A percentile compares a stretch with the other conserved stretches of the same genome.
Evolutionary conservation across 257 asterid genomes (phyloP).

Genomic region (Solanum chiquidenum): DNA sequence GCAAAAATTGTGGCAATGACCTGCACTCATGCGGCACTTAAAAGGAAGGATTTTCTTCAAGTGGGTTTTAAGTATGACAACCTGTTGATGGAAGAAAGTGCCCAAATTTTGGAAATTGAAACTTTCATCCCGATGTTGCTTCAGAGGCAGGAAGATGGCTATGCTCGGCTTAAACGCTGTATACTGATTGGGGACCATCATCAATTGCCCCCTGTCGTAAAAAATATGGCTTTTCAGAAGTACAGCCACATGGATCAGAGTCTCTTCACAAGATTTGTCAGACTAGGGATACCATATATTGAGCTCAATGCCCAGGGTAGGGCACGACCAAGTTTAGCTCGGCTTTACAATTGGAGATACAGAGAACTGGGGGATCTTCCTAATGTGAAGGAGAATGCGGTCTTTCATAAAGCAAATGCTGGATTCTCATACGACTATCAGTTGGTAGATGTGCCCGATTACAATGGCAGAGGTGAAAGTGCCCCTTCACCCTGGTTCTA

Average conservation of each 20-base stretch:
- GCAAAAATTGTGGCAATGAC: constrained; percentile 99
- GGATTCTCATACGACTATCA: constrained; percentile 89
- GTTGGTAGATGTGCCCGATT: constrained; percentile 87
- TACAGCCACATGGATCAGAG: constrained; percentile 99
- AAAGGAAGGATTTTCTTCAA: constrained; percentile 88
- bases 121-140: constrained; percentile 97
- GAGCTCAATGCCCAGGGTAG: constrained; percentile 99
- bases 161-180: constrained; percentile 96
- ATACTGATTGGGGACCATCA: constrained; percentile 99
- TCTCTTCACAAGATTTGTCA: constrained; percentile 90
- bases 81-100: constrained; percentile 98
- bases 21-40: constrained; percentile 98
- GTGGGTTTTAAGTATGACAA: constrained; percentile 94
- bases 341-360: constrained; percentile 94
- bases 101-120: constrained; percentile 96
- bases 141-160: constrained; percentile 98
- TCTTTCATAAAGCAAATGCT: constrained; percentile 71
- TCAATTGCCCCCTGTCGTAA: constrained; percentile 97
- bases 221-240: constrained; percentile 99
- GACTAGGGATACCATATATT: constrained; percentile 91
- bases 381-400: constrained; percentile 46
- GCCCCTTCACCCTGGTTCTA: constrained; percentile 99
- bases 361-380: constrained; percentile 96
- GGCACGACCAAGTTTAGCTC: constrained; percentile 95
- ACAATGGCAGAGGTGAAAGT: constrained; percentile 84